Evolutionary conservation across 2,329 filamentous ascomycete species (phyloP).

Genomic region (Grosmannia penicillata): DNA sequence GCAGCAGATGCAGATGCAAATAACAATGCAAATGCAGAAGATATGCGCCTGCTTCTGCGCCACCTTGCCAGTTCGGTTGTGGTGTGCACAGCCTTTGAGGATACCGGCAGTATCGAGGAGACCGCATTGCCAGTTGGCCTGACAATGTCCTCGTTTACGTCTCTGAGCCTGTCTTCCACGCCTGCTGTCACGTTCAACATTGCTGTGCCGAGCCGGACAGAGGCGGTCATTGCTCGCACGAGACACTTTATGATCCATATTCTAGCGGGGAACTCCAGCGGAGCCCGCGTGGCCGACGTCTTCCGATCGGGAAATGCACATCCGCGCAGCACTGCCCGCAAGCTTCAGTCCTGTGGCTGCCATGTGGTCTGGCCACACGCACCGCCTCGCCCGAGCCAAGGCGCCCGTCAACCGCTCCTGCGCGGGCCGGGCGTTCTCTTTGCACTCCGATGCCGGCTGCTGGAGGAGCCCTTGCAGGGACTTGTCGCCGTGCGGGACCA

Average conservation of each 20-base stretch:
- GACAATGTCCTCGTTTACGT: slow-evolving; percentile 47
- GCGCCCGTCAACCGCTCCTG: slow-evolving; percentile 18
- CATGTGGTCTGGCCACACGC: slow-evolving; percentile 8
- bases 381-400: slow-evolving; percentile 16
- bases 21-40: slow-evolving; percentile 26
- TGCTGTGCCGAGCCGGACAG: slow-evolving; percentile 37
- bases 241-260: slow-evolving; percentile 40
- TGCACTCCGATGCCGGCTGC: slow-evolving; percentile 20
- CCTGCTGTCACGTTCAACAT: slow-evolving; percentile 44
- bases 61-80: slow-evolving; percentile 18
- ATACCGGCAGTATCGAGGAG: slow-evolving; percentile 1
- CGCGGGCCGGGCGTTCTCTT: slow-evolving; percentile 36
- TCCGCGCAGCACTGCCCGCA: slow-evolving; percentile 1
- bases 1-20: no score
- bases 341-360: slow-evolving; percentile 20
- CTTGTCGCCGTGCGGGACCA: slow-evolving; percentile 34
- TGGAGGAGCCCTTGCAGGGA: slow-evolving; percentile 23
- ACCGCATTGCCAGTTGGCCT: slow-evolving; percentile 28
- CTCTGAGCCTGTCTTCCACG: slow-evolving; percentile 33
- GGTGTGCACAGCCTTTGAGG: slow-evolving; percentile 18
- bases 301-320: slow-evolving; percentile 34
- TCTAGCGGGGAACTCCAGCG: slow-evolving; percentile 29
- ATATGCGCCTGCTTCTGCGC: slow-evolving; percentile 10
- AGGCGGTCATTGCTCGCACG: slow-evolving; percentile 31
- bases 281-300: slow-evolving; percentile 34